Evolutionary conservation across 2,329 filamentous ascomycete genomes (phyloP).

Genomic region (Aureobasidium zeae): DNA sequence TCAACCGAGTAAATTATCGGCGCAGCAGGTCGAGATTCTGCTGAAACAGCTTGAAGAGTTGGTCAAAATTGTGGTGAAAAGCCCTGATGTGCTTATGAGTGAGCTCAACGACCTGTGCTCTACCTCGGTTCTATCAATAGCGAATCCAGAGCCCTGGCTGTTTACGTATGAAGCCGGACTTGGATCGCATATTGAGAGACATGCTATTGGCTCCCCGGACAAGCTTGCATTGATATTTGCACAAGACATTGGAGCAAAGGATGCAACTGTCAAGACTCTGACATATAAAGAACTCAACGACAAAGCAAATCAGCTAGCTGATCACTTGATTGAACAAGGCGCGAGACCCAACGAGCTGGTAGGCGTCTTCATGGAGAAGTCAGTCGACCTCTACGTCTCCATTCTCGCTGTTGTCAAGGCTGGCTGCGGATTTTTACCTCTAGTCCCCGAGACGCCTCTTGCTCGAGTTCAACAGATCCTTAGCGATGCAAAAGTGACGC

Average conservation of each 20-base stretch:
- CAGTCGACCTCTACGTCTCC: conserved; percentile 58
- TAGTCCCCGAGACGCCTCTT: conserved; percentile 61
- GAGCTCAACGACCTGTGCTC: conserved; percentile 26
- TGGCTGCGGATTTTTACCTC: conserved; percentile 70
- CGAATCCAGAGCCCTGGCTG: conserved; percentile 30
- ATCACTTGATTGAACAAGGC: conserved; percentile 42
- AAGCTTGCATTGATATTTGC: conserved; percentile 58
- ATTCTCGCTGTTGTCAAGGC: conserved; percentile 67
- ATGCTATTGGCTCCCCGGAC: conserved; percentile 41
- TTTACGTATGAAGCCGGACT: conserved; percentile 24
- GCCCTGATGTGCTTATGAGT: conserved; percentile 28
- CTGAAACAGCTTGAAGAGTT: conserved; percentile 53
- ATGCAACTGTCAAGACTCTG: conserved; percentile 35
- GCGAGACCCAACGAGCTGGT: conserved; percentile 49
- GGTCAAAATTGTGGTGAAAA: conserved; percentile 35
- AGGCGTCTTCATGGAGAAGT: conserved; percentile 73
- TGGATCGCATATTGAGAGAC: conserved; percentile 44
- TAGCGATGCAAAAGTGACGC: conserved; percentile 45
- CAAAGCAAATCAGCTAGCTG: conserved; percentile 55
- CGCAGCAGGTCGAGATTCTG: conserved; percentile 47
- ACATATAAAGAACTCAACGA: conserved; percentile 58
- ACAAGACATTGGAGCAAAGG: conserved; percentile 34
- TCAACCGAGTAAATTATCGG: conserved; percentile 45
- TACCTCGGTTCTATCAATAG: conserved; percentile 30
- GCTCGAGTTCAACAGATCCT: conserved; percentile 55